Evolutionary conservation across 2,329 filamentous ascomycete genomes (phyloP).

Genomic region (Aspergillus pseudoglaucus): DNA sequence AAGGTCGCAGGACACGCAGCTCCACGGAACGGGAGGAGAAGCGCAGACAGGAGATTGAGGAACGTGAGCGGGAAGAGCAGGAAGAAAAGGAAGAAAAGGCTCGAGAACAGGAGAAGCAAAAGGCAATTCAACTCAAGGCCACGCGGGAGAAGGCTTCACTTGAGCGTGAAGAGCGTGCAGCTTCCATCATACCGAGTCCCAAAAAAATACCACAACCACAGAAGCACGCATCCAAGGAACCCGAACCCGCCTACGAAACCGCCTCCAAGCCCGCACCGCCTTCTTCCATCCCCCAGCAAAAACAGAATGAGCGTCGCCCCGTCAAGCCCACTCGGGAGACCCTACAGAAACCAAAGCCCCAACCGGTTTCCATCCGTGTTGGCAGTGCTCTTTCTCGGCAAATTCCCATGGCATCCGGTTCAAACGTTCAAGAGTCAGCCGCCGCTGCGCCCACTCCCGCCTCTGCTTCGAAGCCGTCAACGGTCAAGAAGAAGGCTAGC

Average conservation of each 20-base stretch:
- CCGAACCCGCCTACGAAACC: slow-evolving; percentile 21
- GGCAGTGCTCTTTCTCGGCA: slow-evolving; percentile 42
- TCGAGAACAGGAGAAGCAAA: slow-evolving; percentile 30
- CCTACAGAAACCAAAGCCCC: slow-evolving; percentile 39
- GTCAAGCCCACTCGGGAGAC: slow-evolving; percentile 39
- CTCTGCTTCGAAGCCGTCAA: slow-evolving; percentile 42
- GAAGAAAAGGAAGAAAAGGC: slow-evolving; percentile 14
- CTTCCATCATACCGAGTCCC: slow-evolving; percentile 15
- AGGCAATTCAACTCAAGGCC: slow-evolving; percentile 23
- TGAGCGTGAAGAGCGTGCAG: slow-evolving; percentile 28
- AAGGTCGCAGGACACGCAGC: slow-evolving; percentile 49
- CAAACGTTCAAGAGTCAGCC: slow-evolving; percentile 52
- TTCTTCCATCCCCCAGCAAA: slow-evolving; percentile 17
- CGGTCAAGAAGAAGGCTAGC: slow-evolving; percentile 59
- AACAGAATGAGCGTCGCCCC: slow-evolving; percentile 37
- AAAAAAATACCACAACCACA: slow-evolving; percentile 22
- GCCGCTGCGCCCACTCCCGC: slow-evolving; percentile 38
- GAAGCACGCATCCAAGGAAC: slow-evolving; percentile 24
- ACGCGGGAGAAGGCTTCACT: slow-evolving; percentile 25
- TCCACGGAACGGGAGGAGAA: slow-evolving; percentile 51
- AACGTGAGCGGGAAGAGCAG: slow-evolving; percentile 2
- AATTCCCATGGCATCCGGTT: slow-evolving; percentile 41
- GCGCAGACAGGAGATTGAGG: slow-evolving; percentile 27
- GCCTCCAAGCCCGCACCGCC: slow-evolving; percentile 20
- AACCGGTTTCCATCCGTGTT: slow-evolving; percentile 44